Evolutionary conservation across 1,284 basidiomycete genomes (phyloP).

Genomic region (Bjerkandera adusta): DNA sequence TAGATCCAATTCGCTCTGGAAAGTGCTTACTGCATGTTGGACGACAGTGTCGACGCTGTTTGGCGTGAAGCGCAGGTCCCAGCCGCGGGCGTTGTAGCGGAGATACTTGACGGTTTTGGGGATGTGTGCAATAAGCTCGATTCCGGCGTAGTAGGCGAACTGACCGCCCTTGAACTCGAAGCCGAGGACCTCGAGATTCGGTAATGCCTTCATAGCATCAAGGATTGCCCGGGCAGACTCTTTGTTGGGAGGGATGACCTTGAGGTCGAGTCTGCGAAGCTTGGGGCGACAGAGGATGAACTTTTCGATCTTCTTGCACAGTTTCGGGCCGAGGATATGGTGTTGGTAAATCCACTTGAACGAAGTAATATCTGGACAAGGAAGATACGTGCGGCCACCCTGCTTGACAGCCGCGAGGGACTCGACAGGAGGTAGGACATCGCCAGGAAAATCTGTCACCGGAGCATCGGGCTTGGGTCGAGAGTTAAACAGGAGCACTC

Average conservation of each 20-base stretch:
- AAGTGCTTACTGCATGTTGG: conserved; percentile 5
- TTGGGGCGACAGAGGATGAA: conserved; percentile 3
- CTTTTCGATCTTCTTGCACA: not conserved
- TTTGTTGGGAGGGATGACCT: conserved; percentile 5
- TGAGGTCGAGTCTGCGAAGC: conserved; percentile 10
- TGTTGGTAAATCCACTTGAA: conserved; percentile 6
- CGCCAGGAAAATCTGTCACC: no score
- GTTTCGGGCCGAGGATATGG: not conserved
- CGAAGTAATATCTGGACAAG: no score
- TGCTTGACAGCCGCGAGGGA: no score
- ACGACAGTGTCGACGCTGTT: conserved; percentile 3
- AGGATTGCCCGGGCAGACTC: conserved; percentile 5
- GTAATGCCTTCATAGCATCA: conserved; percentile 1
- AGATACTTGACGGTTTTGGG: conserved; percentile 10
- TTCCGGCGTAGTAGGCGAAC: conserved; percentile 1
- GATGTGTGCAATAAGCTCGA: conserved; percentile 4
- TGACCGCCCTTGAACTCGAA: conserved; percentile 8
- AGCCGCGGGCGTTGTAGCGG: conserved; percentile 7
- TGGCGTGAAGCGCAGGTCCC: conserved; percentile 1
- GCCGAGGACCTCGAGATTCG: conserved; percentile 10
- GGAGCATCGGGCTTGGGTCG: no score
- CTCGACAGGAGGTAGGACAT: no score
- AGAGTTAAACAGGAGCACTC: no score
- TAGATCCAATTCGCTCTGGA: not conserved
- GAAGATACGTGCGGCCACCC: no score